Base-by-base conservation (phyloP, 352 stramenopile genomes). In the Bremia lactucae region DNA sequence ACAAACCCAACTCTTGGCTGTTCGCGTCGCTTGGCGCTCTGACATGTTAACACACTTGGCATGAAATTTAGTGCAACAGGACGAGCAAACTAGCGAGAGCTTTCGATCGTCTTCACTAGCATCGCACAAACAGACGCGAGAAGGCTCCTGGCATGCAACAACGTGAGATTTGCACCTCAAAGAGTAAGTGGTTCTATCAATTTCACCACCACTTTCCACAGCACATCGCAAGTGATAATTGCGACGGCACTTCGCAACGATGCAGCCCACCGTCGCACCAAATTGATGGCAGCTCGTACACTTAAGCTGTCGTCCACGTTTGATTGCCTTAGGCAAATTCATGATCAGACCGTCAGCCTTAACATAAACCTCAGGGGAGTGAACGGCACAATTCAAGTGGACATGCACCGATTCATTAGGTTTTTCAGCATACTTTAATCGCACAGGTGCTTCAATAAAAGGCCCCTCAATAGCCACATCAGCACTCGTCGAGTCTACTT, bases 181-280 rank as follows among this genome's bases (percentile, higher is more conserved):
- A 1, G 63, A 68, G 55, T 89, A 91, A 3, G 73, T 72, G 15
- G 73, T 81, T 6, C 66, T 65, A 31, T 86, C 59, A 41, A 89
- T 89, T 45, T 83, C 62, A 3, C 79, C 79, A 14, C 73, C 77
- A 35, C 58, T 82, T 14, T 81, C 75, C 8, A 86, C 46, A 9
- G 77, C 80, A 35, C 80, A 93, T 13, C 77, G 75, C 33, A 89
- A 36, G 41, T 93, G 80, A 47, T 78, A 90, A 33, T 88, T 88
- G 31, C 62, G 71, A 9, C 72, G 65, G 50, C 80, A 90, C 25
- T 87, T 83, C 20, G 79, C 55, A 15, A 87, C 69, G 16, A 87
- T 60, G 47, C 80, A 93, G 5, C 77, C 75, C 18, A 93, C 73
- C 0, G 80, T 87, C 0, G 80, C 80, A 19, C 80, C 77, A 15